These are phyloP conservation scores for Xylaria hypoxylon DNA, from an alignment of 2,329 filamentous ascomycete species.

Conservation along the genomic window DNA sequence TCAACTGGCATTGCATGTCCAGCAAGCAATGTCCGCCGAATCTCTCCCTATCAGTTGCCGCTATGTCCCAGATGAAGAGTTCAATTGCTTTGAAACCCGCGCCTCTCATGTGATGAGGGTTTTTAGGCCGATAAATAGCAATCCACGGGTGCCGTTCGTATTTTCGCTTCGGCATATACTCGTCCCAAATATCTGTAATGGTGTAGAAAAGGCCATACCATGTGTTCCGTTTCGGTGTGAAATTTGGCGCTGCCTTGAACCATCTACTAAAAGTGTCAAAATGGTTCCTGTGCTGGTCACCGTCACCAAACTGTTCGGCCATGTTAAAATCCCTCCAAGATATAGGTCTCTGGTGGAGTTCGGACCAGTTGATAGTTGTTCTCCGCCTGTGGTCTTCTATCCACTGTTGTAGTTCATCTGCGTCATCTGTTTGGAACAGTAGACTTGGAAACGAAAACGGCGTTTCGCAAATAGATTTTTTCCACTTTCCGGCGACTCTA, in stretches of 20 bases:
- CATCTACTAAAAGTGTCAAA: conserved; percentile 54
- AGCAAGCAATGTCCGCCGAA: conserved; percentile 49
- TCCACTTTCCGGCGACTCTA: conserved; percentile 10
- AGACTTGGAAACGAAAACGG: conserved; percentile 27
- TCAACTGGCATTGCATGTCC: conserved; percentile 59
- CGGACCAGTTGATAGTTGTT: conserved; percentile 36
- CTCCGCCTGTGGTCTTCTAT: conserved; percentile 24
- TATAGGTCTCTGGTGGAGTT: conserved; percentile 56
- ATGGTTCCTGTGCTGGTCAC: conserved; percentile 41
- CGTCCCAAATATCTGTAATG: conserved; percentile 54
- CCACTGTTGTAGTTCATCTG: conserved; percentile 41
- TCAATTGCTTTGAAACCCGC: conserved; percentile 54
- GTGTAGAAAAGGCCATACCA: conserved; percentile 65
- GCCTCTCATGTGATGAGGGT: conserved; percentile 50
- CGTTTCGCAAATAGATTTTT: conserved; percentile 31
- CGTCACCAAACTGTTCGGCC: conserved; percentile 52
- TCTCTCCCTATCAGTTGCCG: conserved; percentile 45
- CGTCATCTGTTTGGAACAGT: conserved; percentile 38
- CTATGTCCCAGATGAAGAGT: conserved; percentile 66
- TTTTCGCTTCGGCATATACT: conserved; percentile 36
- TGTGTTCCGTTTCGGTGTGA: conserved; percentile 48
- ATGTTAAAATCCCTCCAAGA: conserved; percentile 57
- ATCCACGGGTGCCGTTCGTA: conserved; percentile 63
- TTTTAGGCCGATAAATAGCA: conserved; percentile 58
- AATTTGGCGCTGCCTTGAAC: conserved; percentile 46